These are phyloP conservation scores for Alternaria brassicicola DNA, from an alignment of 2,329 filamentous ascomycete species.

Conservation along the genomic window DNA sequence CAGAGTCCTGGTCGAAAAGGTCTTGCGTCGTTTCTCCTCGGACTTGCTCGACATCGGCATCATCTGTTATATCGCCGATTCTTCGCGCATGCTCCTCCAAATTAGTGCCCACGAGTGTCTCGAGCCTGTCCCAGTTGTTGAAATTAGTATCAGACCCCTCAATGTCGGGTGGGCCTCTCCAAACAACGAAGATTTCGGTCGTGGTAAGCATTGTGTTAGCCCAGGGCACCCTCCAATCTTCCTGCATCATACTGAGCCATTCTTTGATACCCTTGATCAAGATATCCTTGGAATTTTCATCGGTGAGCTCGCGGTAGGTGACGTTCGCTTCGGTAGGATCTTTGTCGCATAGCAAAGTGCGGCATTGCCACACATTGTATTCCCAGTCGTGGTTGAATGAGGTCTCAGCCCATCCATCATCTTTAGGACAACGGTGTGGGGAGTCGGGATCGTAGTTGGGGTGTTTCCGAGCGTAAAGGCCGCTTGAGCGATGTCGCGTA, in stretches of 20 bases:
- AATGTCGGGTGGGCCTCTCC: not conserved
- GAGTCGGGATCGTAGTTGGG: constrained; percentile 12
- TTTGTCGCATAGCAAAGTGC: constrained; percentile 10
- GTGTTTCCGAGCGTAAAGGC: not conserved
- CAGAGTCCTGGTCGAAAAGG: not conserved
- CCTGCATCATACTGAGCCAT: not conserved
- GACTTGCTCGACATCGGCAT: not conserved
- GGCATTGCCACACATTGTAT: constrained; percentile 20
- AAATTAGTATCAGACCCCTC: constrained; percentile 2
- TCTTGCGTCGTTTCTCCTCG: not conserved
- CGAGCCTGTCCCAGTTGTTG: constrained; percentile 5
- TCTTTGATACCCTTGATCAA: constrained; percentile 4
- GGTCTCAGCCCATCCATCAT: constrained; percentile 18
- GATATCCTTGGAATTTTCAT: not conserved
- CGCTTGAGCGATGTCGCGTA: constrained; percentile 8
- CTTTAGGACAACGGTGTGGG: constrained; percentile 10
- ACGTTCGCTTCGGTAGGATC: not conserved
- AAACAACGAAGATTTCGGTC: constrained; percentile 17
- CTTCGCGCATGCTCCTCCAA: constrained; percentile 9
- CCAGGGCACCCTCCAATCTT: not conserved
- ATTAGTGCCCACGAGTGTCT: constrained; percentile 1
- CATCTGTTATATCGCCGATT: constrained; percentile 17
- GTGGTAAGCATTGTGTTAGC: not conserved
- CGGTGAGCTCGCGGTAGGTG: constrained; percentile 15
- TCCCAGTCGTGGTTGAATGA: constrained; percentile 8